Evolutionary conservation across 768 basidiomycete genomes (phyloP).

Genomic region (Tephrocybe sp.): DNA sequence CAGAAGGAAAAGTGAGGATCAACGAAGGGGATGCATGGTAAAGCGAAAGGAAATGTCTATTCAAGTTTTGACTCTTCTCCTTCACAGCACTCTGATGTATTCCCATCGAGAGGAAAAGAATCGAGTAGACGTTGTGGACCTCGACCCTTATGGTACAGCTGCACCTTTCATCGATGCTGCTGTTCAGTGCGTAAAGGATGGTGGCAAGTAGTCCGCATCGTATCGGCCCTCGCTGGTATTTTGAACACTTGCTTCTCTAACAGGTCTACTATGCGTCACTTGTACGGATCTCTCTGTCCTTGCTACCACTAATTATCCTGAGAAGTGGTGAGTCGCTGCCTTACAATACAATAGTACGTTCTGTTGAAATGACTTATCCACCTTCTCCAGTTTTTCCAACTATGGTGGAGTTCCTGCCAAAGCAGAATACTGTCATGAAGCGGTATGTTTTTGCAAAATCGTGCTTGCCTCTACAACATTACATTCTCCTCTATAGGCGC

Average conservation of each 20-base stretch:
- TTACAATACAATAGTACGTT: neutral
- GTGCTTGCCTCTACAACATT: neutral
- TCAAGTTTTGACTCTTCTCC: slow-evolving; percentile 1
- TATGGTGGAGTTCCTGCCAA: slow-evolving; percentile 91
- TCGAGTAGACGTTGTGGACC: slow-evolving; percentile 92
- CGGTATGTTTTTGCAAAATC: slow-evolving; percentile 45
- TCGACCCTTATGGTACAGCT: slow-evolving; percentile 97
- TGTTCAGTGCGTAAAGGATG: slow-evolving; percentile 84
- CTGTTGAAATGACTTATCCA: neutral
- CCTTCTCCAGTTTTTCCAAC: slow-evolving; percentile 62
- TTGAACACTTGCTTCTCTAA: neutral
- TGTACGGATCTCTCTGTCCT: slow-evolving; percentile 96
- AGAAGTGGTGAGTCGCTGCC: slow-evolving; percentile 75
- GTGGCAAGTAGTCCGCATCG: slow-evolving; percentile 53
- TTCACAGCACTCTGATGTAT: slow-evolving; percentile 82
- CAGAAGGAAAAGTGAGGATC: slow-evolving; percentile 62
- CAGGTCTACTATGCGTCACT: slow-evolving; percentile 91
- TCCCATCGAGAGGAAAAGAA: slow-evolving; percentile 70
- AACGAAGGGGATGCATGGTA: slow-evolving; percentile 97
- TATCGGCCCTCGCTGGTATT: too few relatives aligned
- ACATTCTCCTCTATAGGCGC: slow-evolving; percentile 50
- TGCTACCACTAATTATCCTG: slow-evolving; percentile 91
- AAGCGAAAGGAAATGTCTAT: slow-evolving; percentile 20
- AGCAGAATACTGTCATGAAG: slow-evolving; percentile 96
- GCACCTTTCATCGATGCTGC: slow-evolving; percentile 96